Base-by-base conservation (phyloP, 1,139 yeast genomes). In the Tardiomyces depauwii region DNA sequence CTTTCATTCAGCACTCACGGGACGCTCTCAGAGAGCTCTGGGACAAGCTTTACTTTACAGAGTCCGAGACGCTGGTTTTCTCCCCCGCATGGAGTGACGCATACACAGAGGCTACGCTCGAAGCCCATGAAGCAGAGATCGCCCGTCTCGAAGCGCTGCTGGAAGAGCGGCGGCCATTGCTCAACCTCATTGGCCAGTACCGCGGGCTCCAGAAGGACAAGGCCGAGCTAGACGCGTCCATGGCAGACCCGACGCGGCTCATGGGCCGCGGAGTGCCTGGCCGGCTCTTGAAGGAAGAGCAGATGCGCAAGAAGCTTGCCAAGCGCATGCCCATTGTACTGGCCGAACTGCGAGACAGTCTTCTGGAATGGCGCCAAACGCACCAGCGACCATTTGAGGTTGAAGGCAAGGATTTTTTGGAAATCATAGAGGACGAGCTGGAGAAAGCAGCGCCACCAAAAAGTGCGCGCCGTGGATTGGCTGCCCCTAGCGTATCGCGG, bases 231-330 rank as follows among this genome's bases (percentile, higher is more conserved):
- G 79, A 73, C 42, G 82, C 78, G 52, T 78, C 93, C 4, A 76
- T 85, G 1, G 82, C 79, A 55, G 94, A 91, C 59, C 80, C 96
- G 0, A 80, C 93, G 0, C 72, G 97, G 51, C 69, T 89, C 40
- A 66, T 84, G 45, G 76, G 84, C 10, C 55, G 63, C 1, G 67
- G 61, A 9, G 68, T 65, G 2, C 89, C 93, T 53, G 80, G 80
- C 50, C 81, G 88, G 25, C 66, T 89, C 47, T 71, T 85, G 50
- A 76, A 82, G 50, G 97, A 91, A 61, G 96, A 88, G 57, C 81
- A 76, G 57, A 71, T 79, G 41, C 70, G 96, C 45, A 82, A 82
- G 55, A 74, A 75, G 47, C 70, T 89, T 5, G 68, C 77, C 27
- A 79, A 78, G 56, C 75, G 75, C 53, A 67, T 86, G 56, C 97